A percentile compares a stretch with the other conserved stretches of the same genome.
Evolutionary conservation across 257 asterid species (phyloP).

Genomic region (Solanum sejunctum): DNA sequence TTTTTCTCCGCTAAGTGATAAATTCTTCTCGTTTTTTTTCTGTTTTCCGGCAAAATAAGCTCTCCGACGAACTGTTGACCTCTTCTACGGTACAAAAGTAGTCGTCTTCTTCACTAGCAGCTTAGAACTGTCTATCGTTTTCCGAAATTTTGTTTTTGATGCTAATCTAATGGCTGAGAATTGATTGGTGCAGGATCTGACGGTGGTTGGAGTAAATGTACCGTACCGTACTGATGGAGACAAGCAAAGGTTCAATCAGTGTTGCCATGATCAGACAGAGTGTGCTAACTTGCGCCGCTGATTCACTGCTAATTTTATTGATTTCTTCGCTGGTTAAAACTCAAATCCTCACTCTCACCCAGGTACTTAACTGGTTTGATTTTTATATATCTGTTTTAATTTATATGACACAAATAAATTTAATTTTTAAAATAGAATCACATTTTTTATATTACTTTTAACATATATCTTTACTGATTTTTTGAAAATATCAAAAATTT

Average conservation of each 20-base stretch:
- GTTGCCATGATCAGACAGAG: not conserved
- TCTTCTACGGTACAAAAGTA: not conserved
- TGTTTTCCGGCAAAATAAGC: not conserved
- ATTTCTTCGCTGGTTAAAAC: not conserved
- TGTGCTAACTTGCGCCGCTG: not conserved
- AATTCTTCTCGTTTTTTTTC: too few relatives aligned
- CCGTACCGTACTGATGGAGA: not conserved
- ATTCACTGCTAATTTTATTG: not conserved
- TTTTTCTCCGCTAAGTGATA: not conserved
- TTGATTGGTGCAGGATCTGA: not conserved
- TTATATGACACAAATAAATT: not conserved
- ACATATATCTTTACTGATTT: too few relatives aligned
- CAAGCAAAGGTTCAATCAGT: not conserved
- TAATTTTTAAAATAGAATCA: too few relatives aligned
- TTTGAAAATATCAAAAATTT: too few relatives aligned
- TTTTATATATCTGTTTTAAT: not conserved
- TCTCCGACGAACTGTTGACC: not conserved
- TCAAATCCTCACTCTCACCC: not conserved
- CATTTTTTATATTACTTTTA: too few relatives aligned
- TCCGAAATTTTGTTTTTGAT: not conserved
- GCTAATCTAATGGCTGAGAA: not conserved
- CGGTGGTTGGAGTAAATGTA: not conserved
- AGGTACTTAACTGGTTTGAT: not conserved
- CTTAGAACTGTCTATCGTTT: not conserved
- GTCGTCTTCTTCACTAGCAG: not conserved